These are phyloP conservation scores for Ophidiomyces ophidiicola DNA, from an alignment of 2,329 filamentous ascomycete species.

Conservation along the genomic window DNA sequence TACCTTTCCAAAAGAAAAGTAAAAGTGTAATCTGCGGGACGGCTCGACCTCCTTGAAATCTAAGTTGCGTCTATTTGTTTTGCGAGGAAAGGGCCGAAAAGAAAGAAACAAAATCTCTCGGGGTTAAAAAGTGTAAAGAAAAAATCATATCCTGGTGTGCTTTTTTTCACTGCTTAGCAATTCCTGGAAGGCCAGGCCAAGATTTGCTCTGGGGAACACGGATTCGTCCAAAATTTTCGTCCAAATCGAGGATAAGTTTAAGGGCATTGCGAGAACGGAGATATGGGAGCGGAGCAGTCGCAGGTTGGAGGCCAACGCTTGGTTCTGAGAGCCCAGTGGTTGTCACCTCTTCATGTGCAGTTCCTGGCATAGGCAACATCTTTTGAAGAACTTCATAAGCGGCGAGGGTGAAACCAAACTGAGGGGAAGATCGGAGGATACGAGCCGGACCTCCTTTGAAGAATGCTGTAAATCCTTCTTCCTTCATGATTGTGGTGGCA, in stretches of 20 bases:
- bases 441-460: slow-evolving; percentile 97
- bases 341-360: slow-evolving; percentile 40
- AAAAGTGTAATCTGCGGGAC: neutral
- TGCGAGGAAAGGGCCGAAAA: neutral
- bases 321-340: slow-evolving; percentile 52
- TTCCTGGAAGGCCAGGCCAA: slow-evolving; percentile 13
- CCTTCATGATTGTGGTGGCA: slow-evolving; percentile 67
- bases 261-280: slow-evolving; percentile 74
- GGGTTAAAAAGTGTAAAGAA: neutral
- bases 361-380: slow-evolving; percentile 63
- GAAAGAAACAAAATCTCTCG: neutral
- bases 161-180: slow-evolving; percentile 10
- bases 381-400: slow-evolving; percentile 87
- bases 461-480: slow-evolving; percentile 92
- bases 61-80: slow-evolving; percentile 3
- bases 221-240: slow-evolving; percentile 78
- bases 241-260: slow-evolving; percentile 89
- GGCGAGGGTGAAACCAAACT: slow-evolving; percentile 95
- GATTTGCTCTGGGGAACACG: slow-evolving; percentile 40
- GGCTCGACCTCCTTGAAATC: slow-evolving; percentile 2
- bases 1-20: slow-evolving; percentile 1
- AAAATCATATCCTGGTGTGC: neutral
- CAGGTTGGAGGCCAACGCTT: slow-evolving; percentile 50
- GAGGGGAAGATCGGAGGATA: slow-evolving; percentile 86
- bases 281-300: slow-evolving; percentile 52